phyloP scores from a whole-genome alignment of 139 green algal species.

The Chlorella sp. region DNA sequence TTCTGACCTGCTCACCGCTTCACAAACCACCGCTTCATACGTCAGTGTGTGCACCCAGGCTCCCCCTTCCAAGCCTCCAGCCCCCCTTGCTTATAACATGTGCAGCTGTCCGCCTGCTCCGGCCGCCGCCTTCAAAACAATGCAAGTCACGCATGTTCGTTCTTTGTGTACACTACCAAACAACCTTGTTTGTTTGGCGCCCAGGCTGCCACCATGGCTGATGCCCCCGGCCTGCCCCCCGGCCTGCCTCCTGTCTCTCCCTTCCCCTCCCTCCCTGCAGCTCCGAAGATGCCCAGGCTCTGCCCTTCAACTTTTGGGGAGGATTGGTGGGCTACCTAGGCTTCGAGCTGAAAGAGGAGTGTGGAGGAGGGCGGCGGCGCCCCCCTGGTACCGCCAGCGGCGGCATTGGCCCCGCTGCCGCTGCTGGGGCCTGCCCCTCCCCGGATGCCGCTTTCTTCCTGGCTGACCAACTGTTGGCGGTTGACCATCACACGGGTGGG shows the following conservation, averaged over 20 bases:
- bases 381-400: not conserved
- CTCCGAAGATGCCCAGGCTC: slow-evolving; percentile 27
- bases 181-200: too few species aligned
- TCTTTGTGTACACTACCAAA: too few species aligned
- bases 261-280: not conserved
- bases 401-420: not conserved
- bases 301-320: slow-evolving; percentile 97
- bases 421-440: slow-evolving; percentile 32
- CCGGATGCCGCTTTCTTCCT: slow-evolving; percentile 92
- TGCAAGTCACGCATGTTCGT: too few species aligned
- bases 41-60: too few species aligned
- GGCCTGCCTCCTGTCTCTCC: not conserved
- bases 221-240: too few species aligned
- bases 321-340: slow-evolving; percentile 96
- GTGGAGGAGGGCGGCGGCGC: slow-evolving; percentile 49
- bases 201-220: too few species aligned
- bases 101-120: too few species aligned
- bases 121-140: too few species aligned
- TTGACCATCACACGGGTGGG: slow-evolving; percentile 81
- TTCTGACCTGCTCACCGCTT: not conserved
- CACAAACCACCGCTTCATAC: not conserved
- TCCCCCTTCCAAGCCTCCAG: not conserved
- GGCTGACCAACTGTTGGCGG: slow-evolving; percentile 85
- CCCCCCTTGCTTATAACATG: too few species aligned
- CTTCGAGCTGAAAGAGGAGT: slow-evolving; percentile 96